phyloP scores from a whole-genome alignment of 768 basidiomycete species.

The Rhodocollybia butyracea region DNA sequence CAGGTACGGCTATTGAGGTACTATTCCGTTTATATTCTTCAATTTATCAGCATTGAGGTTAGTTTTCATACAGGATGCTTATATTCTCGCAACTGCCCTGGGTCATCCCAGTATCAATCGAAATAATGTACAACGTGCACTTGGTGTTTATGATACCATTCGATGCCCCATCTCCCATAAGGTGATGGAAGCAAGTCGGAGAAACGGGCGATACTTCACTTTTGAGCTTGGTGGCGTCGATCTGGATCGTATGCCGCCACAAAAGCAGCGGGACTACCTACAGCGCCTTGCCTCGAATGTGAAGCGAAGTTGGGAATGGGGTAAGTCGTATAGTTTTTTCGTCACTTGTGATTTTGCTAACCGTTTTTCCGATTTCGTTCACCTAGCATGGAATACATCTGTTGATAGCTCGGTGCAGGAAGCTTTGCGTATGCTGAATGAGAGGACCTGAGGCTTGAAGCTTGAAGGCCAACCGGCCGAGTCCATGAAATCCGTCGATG shows the following conservation, averaged over 20 bases:
- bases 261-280: conserved; percentile 29
- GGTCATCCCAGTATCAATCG: conserved; percentile 40
- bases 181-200: conserved; percentile 35
- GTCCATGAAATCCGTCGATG: too few species aligned
- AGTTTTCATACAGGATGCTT: conserved; percentile 41
- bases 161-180: conserved; percentile 42
- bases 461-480: not conserved
- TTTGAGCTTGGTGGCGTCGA: conserved; percentile 27
- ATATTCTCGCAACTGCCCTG: conserved; percentile 40
- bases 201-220: conserved; percentile 41
- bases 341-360: not conserved
- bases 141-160: conserved; percentile 46
- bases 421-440: conserved; percentile 29
- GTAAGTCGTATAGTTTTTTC: conserved; percentile 11
- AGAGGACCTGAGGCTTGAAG: not conserved
- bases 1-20: conserved; percentile 58
- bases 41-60: not conserved
- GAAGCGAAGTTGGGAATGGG: conserved; percentile 62
- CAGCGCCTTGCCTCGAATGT: conserved; percentile 39
- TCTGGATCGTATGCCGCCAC: conserved; percentile 15
- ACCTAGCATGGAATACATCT: conserved; percentile 43
- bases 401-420: conserved; percentile 38
- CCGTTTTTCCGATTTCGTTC: not conserved
- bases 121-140: conserved; percentile 35
- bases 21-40: not conserved